phyloP scores from a whole-genome alignment of 108 stramenopile species.

The Parietichytrium sp. region DNA sequence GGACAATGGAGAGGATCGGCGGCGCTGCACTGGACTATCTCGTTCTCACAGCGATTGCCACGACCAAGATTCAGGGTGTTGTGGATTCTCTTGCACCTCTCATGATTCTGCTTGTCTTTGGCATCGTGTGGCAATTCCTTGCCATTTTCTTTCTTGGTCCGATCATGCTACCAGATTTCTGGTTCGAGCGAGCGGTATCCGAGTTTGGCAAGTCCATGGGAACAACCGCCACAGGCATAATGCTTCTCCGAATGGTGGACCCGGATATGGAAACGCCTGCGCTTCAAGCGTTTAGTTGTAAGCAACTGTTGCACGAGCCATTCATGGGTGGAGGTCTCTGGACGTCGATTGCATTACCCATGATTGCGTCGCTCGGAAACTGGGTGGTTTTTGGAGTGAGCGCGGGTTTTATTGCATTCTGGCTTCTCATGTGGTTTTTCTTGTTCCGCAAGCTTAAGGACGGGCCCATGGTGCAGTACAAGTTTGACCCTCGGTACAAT shows the following conservation, averaged over 20 bases:
- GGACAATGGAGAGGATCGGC: constrained; percentile 16
- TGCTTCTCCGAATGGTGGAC: constrained; percentile 28
- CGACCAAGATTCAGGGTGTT: constrained; percentile 22
- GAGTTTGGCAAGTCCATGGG: constrained; percentile 22
- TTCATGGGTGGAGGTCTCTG: constrained; percentile 30
- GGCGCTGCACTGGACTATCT: constrained; percentile 7
- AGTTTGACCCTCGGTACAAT: background rate
- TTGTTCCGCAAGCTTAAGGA: background rate
- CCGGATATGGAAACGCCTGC: constrained; percentile 8
- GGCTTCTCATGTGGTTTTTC: background rate
- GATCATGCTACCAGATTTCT: constrained; percentile 13
- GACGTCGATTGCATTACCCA: constrained; percentile 10
- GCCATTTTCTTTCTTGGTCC: background rate
- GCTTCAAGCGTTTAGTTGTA: background rate
- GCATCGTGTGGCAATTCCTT: background rate
- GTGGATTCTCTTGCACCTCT: background rate
- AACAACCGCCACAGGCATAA: background rate
- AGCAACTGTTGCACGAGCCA: background rate
- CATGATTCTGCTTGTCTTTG: constrained; percentile 14
- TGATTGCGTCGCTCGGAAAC: background rate
- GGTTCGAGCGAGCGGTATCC: constrained; percentile 32
- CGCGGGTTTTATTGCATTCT: background rate
- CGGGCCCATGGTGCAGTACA: background rate
- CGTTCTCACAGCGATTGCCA: constrained; percentile 21
- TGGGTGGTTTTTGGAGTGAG: background rate